Evolutionary conservation across 129 eudicot genomes (phyloP), one percentile per base, ranked within the genome.

Genomic region (Logfia minima): DNA sequence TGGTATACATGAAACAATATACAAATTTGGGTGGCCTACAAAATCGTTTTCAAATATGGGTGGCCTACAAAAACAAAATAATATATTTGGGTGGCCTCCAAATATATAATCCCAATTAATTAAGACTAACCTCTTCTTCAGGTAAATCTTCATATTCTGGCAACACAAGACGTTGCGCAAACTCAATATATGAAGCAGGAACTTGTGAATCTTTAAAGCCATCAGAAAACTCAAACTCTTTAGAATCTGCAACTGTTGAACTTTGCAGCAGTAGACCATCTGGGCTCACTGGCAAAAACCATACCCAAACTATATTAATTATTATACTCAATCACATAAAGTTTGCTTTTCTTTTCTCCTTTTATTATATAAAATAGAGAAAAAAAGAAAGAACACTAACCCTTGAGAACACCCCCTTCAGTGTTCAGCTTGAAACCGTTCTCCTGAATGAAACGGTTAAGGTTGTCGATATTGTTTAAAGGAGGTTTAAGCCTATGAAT

Each of bases 241-340:
- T 48, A 5, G 97, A 87, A 81, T 91, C 97, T 82, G 99, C 99
- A 5, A 94, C 94, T 3, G 99, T 94, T 77, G 99, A 94, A 74
- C 99, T 91, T 77, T 94, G 99, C 60, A 83, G 73, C 85, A 94
- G 81, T 34, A 94, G 90, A 70, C 96, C 92, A 78, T 94, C 99
- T 5, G 99, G 99, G 90, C 99, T 94, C 81, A 89, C 99, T 94
- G 93, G 32, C 48, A 80, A 58, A 70, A 11, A 29, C 60, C 59
- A 79, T 70, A 60, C 21, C n/a, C 62, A 17, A 68, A 69, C 8
- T 6, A 1, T 18, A 37, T 17, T 61, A 24, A 39, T 23, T 1
- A 18, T 1, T 0, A 26, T 52, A 16, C 13, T 13, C 4, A n/a
- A 8, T 18, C 55, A 45, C 53, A 45, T 13, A 17, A 45, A 45